These are phyloP conservation scores for Pleurotus tuber-regium DNA, from an alignment of 768 basidiomycete genomes.

Conservation along the genomic window DNA sequence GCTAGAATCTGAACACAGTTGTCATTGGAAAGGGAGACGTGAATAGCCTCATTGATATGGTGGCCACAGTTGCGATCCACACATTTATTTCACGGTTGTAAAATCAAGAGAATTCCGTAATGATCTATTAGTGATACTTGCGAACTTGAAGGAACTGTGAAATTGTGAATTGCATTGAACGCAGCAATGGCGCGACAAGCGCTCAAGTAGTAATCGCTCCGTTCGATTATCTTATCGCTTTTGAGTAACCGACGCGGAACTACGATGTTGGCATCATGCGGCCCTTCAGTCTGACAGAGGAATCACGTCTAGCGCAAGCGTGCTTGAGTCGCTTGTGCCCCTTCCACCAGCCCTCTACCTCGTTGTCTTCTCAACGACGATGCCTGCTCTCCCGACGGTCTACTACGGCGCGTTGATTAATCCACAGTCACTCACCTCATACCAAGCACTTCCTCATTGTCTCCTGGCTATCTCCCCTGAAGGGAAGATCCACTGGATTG, in stretches of 20 bases:
- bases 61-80: too few species aligned
- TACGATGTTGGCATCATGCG: slow-evolving; percentile 2
- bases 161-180: too few species aligned
- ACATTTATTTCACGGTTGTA: too few species aligned
- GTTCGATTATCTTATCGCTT: slow-evolving; percentile 6
- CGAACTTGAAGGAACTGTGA: too few species aligned
- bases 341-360: not conserved
- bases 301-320: not conserved
- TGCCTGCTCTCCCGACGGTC: slow-evolving; percentile 29
- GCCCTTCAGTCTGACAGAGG: not conserved
- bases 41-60: too few species aligned
- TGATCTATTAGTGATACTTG: too few species aligned
- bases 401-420: slow-evolving; percentile 52
- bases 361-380: slow-evolving; percentile 11
- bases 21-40: too few species aligned
- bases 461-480: slow-evolving; percentile 46
- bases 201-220: not conserved
- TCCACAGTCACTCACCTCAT: slow-evolving; percentile 34
- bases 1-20: too few species aligned
- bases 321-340: not conserved
- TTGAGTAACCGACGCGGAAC: not conserved
- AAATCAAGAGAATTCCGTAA: too few species aligned
- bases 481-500: slow-evolving; percentile 72
- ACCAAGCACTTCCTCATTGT: slow-evolving; percentile 38
- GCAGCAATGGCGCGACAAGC: not conserved